phyloP scores from a whole-genome alignment of 1,284 basidiomycete genomes.

The Agaricales sp. region DNA sequence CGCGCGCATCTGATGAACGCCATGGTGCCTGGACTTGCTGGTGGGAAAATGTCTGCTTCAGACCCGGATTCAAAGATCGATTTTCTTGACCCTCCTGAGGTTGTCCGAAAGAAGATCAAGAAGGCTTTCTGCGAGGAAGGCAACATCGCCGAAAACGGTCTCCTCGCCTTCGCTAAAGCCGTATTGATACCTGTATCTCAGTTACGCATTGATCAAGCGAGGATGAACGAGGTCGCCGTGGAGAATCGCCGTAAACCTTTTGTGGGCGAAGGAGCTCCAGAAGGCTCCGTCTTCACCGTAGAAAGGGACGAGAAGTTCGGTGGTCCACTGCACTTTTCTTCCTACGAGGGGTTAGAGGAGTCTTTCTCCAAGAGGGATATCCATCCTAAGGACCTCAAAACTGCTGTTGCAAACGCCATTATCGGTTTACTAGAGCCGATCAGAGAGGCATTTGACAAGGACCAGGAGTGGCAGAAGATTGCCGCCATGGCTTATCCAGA shows the following conservation, averaged over 20 bases:
- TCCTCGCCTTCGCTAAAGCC: slow-evolving; percentile 82
- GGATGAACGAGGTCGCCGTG: slow-evolving; percentile 31
- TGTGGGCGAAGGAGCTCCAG: slow-evolving; percentile 58
- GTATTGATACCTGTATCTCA: slow-evolving; percentile 87
- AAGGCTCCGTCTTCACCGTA: slow-evolving; percentile 79
- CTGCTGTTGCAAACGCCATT: slow-evolving; percentile 71
- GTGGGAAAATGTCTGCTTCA: slow-evolving; percentile 98
- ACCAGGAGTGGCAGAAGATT: slow-evolving; percentile 75
- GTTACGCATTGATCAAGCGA: slow-evolving; percentile 51
- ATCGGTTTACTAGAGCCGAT: slow-evolving; percentile 78
- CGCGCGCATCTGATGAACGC: slow-evolving; percentile 97
- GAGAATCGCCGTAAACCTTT: slow-evolving; percentile 49
- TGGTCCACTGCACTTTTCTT: slow-evolving; percentile 70
- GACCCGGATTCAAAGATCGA: slow-evolving; percentile 97
- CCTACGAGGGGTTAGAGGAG: slow-evolving; percentile 60
- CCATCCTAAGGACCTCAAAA: slow-evolving; percentile 90
- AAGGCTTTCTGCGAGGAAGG: slow-evolving; percentile 92
- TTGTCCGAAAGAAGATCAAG: slow-evolving; percentile 86
- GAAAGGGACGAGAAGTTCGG: slow-evolving; percentile 74
- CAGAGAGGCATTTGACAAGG: slow-evolving; percentile 63
- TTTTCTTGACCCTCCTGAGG: slow-evolving; percentile 85
- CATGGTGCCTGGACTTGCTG: slow-evolving; percentile 94
- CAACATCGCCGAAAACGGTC: slow-evolving; percentile 84
- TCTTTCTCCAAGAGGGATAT: slow-evolving; percentile 73
- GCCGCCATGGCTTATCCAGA: slow-evolving; percentile 83